Evolutionary conservation across 2,329 filamentous ascomycete species (phyloP), one percentile per base, ranked within the genome.

Genomic region (Monascus ruber): DNA sequence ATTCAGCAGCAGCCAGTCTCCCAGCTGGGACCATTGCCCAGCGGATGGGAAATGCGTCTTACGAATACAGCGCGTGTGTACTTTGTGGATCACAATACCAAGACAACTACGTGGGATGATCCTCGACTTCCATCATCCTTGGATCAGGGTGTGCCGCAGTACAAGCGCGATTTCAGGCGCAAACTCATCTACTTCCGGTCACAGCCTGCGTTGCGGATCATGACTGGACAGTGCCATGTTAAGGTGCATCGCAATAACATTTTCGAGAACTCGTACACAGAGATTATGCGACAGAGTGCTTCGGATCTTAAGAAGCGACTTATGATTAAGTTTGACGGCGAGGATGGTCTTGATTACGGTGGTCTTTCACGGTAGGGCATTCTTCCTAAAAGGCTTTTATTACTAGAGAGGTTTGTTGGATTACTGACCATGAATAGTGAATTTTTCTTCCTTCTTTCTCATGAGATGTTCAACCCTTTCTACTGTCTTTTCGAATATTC

Each of bases 401-500:
- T 24, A 24, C 29, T 33, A 25, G 24, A 33, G 9, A 17, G 47
- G 31, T 9, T 27, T 11, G 26, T 39, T 24, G 9, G 5, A 24
- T 40, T 45, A 36, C 60, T 64, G 45, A 65, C 48, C 36, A 33
- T 32, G 9, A 6, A 27, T 36, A 78, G 88, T 76, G 91, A 98
- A 66, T 98, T 98, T 72, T 98, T 98, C 74, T 98, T 98, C 79
- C 72, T 98, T 32, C 77, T 98, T 40, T 96, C 89, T 10, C 91
- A 98, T 68, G 91, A 98, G 71, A 98, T 98, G 91, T 98, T 98
- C 71, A 98, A 98, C 64, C 91, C 91, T 27, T 98, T 98, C 69
- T 98, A 98, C 71, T 98, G 91, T 63, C 74, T 98, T 39, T 98
- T 98, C 71, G 91, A 98, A 68, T 98, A 98, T 66, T 96, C 91